Evolutionary conservation across 2,329 filamentous ascomycete species (phyloP).

Genomic region (Hypocreales sp.): DNA sequence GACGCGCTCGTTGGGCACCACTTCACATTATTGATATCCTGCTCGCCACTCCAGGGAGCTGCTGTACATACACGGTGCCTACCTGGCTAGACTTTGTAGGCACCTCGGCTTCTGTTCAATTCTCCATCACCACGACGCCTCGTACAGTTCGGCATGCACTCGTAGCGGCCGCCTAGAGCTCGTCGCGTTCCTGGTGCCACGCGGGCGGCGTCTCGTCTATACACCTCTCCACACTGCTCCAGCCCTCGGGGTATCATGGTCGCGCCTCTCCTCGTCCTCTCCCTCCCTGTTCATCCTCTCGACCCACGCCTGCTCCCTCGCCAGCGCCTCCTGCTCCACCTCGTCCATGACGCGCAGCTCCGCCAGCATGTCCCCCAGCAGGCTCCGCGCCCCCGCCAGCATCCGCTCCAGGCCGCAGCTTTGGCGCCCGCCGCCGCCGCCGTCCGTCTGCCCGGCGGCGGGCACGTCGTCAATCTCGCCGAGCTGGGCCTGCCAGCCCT

Average conservation of each 20-base stretch:
- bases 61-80: too few relatives aligned
- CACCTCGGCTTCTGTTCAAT: too few relatives aligned
- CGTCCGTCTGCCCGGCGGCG: slow-evolving; percentile 10
- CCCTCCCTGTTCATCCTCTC: slow-evolving; percentile 31
- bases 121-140: too few relatives aligned
- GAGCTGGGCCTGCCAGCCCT: slow-evolving; percentile 35
- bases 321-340: slow-evolving; percentile 41
- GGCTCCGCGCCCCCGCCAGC: slow-evolving; percentile 26
- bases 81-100: too few relatives aligned
- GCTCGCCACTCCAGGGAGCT: too few relatives aligned
- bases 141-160: too few relatives aligned
- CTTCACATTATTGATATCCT: too few relatives aligned
- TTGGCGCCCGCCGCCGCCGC: slow-evolving; percentile 3
- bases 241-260: slow-evolving; percentile 20
- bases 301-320: slow-evolving; percentile 44
- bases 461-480: slow-evolving; percentile 17
- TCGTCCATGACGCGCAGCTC: slow-evolving; percentile 47
- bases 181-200: too few relatives aligned
- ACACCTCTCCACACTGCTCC: slow-evolving; percentile 33
- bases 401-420: slow-evolving; percentile 27
- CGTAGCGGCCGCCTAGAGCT: too few relatives aligned
- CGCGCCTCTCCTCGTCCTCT: slow-evolving; percentile 20
- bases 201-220: too few relatives aligned
- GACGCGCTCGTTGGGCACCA: too few relatives aligned
- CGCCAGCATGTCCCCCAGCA: slow-evolving; percentile 44